Evolutionary conservation across 1,139 yeast genomes (phyloP).

Genomic region (Ogataea hybrid): DNA sequence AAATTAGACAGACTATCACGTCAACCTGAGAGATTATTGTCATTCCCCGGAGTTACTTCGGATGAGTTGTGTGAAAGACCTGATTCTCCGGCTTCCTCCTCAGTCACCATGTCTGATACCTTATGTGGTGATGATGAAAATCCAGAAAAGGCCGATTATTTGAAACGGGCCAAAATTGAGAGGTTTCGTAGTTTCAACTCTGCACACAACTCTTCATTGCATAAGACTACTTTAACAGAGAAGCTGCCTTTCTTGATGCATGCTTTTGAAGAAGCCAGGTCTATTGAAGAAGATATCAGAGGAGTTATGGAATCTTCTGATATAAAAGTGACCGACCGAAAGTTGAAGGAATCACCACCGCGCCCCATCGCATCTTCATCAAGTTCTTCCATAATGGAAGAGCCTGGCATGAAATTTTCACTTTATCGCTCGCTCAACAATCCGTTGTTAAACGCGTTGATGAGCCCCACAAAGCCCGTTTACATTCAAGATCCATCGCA

Average conservation of each 20-base stretch:
- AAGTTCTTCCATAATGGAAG: not conserved
- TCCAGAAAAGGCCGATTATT: not conserved
- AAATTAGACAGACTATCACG: constrained; percentile 19
- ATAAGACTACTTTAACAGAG: constrained; percentile 48
- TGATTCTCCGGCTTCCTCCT: constrained; percentile 5
- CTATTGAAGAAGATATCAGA: constrained; percentile 48
- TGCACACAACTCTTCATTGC: constrained; percentile 20
- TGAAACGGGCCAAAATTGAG: constrained; percentile 1
- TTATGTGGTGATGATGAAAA: not conserved
- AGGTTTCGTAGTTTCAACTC: not conserved
- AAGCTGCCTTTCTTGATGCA: constrained; percentile 56
- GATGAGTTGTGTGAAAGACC: not conserved
- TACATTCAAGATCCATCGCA: constrained; percentile 10
- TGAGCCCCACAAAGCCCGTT: constrained; percentile 28
- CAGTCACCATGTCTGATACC: not conserved
- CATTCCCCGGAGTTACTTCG: not conserved
- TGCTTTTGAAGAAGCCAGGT: constrained; percentile 55
- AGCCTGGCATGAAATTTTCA: not conserved
- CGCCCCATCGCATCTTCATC: not conserved
- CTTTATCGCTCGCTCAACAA: constrained; percentile 18
- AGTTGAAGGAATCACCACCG: not conserved
- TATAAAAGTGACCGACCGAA: constrained; percentile 9
- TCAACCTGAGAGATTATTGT: not conserved
- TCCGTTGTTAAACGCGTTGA: constrained; percentile 26
- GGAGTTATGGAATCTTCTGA: constrained; percentile 18